phyloP scores from a whole-genome alignment of 176 grass and related monocot genomes.

The Canna indica region DNA sequence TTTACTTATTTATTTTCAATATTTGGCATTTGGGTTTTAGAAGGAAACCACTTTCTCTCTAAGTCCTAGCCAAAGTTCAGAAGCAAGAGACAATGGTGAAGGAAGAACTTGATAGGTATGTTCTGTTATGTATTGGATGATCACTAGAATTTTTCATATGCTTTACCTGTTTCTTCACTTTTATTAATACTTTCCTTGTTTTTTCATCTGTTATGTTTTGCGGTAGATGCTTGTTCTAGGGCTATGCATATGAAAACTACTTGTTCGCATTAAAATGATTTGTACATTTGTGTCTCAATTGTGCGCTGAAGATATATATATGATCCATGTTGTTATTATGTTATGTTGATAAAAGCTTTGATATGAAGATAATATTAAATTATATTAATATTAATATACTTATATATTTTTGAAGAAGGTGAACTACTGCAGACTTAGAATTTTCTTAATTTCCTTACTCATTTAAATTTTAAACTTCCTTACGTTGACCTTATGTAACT shows the following conservation, averaged over 20 bases:
- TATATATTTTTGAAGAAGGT: no score
- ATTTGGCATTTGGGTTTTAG: constrained; percentile 12
- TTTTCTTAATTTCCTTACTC: no score
- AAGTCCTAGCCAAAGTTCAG: constrained; percentile 37
- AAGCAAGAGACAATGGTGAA: constrained; percentile 47
- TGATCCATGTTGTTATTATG: background rate
- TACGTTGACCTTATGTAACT: no score
- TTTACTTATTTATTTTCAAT: background rate
- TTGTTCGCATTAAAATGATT: background rate
- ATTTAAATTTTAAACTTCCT: no score
- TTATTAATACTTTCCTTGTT: background rate
- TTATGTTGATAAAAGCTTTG: background rate
- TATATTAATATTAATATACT: no score
- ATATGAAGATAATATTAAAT: background rate
- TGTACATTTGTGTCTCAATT: background rate
- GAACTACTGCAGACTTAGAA: no score
- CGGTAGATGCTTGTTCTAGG: background rate
- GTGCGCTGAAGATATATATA: background rate
- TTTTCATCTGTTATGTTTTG: background rate
- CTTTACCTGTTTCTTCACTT: background rate
- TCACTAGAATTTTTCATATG: background rate
- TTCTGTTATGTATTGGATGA: background rate
- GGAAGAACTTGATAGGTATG: constrained; percentile 98
- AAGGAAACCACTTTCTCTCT: constrained; percentile 41
- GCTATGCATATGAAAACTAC: background rate